Evolutionary conservation across 306 rosid genomes (phyloP).

Genomic region (Quercus aquifolioides): DNA sequence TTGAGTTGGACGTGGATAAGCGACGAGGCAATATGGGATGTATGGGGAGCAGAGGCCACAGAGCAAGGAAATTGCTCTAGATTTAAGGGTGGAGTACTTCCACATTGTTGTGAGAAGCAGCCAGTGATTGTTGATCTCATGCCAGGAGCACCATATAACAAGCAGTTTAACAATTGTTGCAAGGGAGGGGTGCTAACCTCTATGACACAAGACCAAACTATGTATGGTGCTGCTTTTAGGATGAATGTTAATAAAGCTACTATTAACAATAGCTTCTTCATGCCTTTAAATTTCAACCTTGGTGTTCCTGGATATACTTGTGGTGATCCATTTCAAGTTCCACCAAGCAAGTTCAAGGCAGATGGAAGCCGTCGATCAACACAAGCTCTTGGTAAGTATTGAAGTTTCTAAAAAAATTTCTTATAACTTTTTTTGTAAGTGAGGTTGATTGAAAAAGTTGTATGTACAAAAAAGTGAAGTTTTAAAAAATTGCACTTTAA

Average conservation of each 20-base stretch:
- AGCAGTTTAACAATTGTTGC: constrained; percentile 62
- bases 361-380: constrained; percentile 52
- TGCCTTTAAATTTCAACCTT: constrained; percentile 55
- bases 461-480: too few species aligned
- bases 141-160: constrained; percentile 56
- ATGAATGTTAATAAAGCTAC: constrained; percentile 40
- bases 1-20: constrained; percentile 65
- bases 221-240: constrained; percentile 39
- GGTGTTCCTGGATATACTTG: constrained; percentile 72
- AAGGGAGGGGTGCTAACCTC: constrained; percentile 63
- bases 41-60: constrained; percentile 74
- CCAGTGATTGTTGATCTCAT: constrained; percentile 60
- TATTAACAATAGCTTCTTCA: neutral
- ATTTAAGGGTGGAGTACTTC: constrained; percentile 40
- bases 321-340: constrained; percentile 42
- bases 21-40: constrained; percentile 67
- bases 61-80: constrained; percentile 70
- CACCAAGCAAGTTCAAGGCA: constrained; percentile 36
- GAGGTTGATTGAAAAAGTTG: too few species aligned
- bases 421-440: too few species aligned
- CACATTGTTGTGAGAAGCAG: constrained; percentile 62
- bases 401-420: neutral
- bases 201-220: constrained; percentile 49
- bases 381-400: constrained; percentile 58
- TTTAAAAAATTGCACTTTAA: too few species aligned